phyloP scores from a whole-genome alignment of 2,329 filamentous ascomycete genomes.

The Hymenoscyphus repandus region DNA sequence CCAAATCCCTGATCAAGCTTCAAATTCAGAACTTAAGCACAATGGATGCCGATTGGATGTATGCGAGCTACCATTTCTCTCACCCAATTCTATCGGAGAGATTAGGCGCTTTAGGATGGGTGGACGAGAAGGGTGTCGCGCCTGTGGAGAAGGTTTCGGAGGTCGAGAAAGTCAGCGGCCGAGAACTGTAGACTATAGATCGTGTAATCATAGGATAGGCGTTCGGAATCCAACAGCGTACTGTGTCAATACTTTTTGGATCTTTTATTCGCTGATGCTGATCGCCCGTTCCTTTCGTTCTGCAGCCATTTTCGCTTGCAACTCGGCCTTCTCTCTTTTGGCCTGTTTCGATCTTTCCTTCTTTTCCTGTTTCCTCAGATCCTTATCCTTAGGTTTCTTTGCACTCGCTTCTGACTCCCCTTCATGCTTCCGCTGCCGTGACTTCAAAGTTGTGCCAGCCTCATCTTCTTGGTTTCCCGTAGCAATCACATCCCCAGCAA shows the following conservation, averaged over 20 bases:
- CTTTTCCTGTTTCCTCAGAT: conserved; percentile 38
- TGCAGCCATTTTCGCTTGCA: conserved; percentile 37
- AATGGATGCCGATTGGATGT: conserved; percentile 99
- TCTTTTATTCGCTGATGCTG: neutral
- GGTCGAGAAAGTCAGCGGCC: conserved; percentile 61
- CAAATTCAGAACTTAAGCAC: conserved; percentile 97
- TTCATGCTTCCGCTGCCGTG: conserved; percentile 33
- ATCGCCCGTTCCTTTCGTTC: neutral
- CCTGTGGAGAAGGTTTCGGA: conserved; percentile 41
- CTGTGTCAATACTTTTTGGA: too few species aligned
- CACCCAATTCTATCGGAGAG: conserved; percentile 95
- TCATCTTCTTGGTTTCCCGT: conserved; percentile 31
- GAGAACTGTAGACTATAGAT: conserved; percentile 57
- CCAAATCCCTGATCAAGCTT: conserved; percentile 86
- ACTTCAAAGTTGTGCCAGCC: conserved; percentile 16
- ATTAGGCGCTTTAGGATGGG: conserved; percentile 85
- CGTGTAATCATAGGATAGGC: conserved; percentile 4
- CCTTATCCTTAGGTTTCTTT: conserved; percentile 44
- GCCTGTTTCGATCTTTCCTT: conserved; percentile 42
- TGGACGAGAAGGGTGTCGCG: conserved; percentile 51
- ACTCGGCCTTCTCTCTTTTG: conserved; percentile 57
- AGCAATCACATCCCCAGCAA: conserved; percentile 33
- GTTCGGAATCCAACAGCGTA: neutral
- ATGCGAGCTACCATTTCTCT: conserved; percentile 97
- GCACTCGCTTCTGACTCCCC: conserved; percentile 42